A percentile compares a stretch with the other conserved stretches of the same genome.
Conservation (phyloP, 257 asterid species). For the Primulina eburnea region DNA sequence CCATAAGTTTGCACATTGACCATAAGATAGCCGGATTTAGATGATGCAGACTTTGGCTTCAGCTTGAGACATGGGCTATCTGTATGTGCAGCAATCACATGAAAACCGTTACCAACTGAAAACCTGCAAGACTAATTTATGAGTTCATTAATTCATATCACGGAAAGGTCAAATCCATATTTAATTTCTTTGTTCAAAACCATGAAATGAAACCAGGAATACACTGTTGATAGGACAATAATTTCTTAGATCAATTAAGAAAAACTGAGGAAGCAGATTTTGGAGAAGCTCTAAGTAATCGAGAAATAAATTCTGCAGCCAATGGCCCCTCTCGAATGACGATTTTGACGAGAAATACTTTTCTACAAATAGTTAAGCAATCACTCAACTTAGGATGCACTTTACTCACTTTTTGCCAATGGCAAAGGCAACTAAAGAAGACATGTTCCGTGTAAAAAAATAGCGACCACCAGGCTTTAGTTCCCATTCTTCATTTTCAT, state of each 20-base stretch:
- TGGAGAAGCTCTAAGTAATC: constrained; percentile 7
- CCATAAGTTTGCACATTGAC: constrained; percentile 95
- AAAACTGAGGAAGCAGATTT: constrained; percentile 8
- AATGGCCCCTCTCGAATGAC: constrained; percentile 9
- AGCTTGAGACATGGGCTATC: constrained; percentile 98
- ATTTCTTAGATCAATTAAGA: not conserved
- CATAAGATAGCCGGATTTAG: constrained; percentile 90
- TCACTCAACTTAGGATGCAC: constrained; percentile 17
- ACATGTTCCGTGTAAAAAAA: constrained; percentile 94
- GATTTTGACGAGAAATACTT: constrained; percentile 1
- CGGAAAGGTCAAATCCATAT: constrained; percentile 2
- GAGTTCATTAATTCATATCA: constrained; percentile 26
- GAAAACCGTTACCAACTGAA: constrained; percentile 80
- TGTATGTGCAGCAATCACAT: constrained; percentile 94
- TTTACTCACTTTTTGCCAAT: constrained; percentile 82
- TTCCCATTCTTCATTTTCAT: constrained; percentile 90
- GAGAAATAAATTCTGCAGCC: constrained; percentile 15
- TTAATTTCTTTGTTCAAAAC: not conserved
- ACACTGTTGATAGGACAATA: constrained; percentile 8
- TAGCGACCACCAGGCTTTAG: constrained; percentile 98
- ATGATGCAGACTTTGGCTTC: constrained; percentile 88
- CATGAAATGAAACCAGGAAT: constrained; percentile 13
- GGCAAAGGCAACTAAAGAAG: constrained; percentile 93
- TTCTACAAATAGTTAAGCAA: constrained; percentile 8
- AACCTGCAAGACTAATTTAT: constrained; percentile 65